Evolutionary conservation across 768 basidiomycete species (phyloP), one percentile per base, ranked within the genome.

Genomic region (Dendrothele bispora): DNA sequence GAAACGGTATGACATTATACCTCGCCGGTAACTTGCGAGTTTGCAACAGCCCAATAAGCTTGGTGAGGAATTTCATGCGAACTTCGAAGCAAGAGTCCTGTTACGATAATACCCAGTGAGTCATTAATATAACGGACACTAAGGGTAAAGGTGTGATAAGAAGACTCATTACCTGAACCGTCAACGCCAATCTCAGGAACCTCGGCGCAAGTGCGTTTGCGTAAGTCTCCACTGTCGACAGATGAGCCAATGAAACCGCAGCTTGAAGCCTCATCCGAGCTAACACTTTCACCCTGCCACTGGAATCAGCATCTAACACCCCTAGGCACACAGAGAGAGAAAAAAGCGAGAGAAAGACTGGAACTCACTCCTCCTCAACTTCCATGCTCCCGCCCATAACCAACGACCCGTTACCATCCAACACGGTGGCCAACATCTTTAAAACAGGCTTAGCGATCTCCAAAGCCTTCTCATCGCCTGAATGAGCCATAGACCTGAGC

Each of bases 1-100:
- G 68, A 70, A 97, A 93, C 5, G 90, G 86, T 48, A 97, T 80
- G 37, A 89, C 71, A 60, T 94, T 91, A 69, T 86, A 95, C 17
- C 81, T 76, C 1, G 85, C 65, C 14, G 83, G 75, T 2, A 94
- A 67, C 64, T 86, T 84, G 28, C 82, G 77, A 3, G 69, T 61
- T 37, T 80, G 75, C n/a, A 94, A 64, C 21, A 90, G 68, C 8
- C 72, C 60, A 10, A 87, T 66, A 2, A 94, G 70, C 64, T 97
- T 97, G 21, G 70, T 77, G 43, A 98, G 63, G 70, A 95, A 95
- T 4, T 58, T 67, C 47, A 82, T 70, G 36, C 97, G 88, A 37
- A 98, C 91, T 54, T 91, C 82, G 62, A 84, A 97, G 58, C 86
- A 91, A 1, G 91, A 73, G 57, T 99, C 95, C 91, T 97, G 59